phyloP scores from a whole-genome alignment of 331 rosid genomes.

The Rhamnella rubrinervis region DNA sequence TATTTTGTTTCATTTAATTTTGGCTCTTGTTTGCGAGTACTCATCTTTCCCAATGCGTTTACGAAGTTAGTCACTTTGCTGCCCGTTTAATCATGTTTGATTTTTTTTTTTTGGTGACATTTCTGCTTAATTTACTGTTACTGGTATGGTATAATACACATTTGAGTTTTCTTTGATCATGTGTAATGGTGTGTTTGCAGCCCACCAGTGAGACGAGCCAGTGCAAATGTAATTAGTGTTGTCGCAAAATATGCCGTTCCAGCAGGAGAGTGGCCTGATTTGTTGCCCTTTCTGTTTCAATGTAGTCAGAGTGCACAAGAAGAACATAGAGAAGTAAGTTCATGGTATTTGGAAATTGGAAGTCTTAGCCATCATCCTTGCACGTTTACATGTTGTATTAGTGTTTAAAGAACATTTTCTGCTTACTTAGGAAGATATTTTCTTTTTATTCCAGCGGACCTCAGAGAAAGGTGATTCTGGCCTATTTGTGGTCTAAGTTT shows the following conservation, averaged over 20 bases:
- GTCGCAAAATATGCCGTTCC: constrained; percentile 94
- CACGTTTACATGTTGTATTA: not conserved
- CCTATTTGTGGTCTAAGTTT: no score
- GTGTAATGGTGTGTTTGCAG: constrained; percentile 40
- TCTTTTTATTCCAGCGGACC: no score
- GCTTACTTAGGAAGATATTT: no score
- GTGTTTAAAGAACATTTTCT: no score
- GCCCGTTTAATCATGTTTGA: no score
- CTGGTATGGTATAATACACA: not conserved
- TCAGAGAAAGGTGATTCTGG: no score
- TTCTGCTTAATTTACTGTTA: not conserved
- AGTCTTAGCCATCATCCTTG: not conserved
- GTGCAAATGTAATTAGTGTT: constrained; percentile 92
- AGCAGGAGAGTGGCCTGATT: constrained; percentile 92
- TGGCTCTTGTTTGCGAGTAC: no score
- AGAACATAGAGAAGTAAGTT: constrained; percentile 90
- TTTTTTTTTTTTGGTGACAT: not conserved
- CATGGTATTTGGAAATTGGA: not conserved
- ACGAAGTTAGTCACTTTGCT: no score
- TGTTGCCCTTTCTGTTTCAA: constrained; percentile 90
- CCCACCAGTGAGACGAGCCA: constrained; percentile 90
- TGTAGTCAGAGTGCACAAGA: constrained; percentile 95
- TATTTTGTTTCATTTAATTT: no score
- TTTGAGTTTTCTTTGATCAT: not conserved
- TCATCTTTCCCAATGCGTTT: no score